These are phyloP conservation scores for Pisolithus albus DNA, from an alignment of 768 basidiomycete species.

Conservation along the genomic window DNA sequence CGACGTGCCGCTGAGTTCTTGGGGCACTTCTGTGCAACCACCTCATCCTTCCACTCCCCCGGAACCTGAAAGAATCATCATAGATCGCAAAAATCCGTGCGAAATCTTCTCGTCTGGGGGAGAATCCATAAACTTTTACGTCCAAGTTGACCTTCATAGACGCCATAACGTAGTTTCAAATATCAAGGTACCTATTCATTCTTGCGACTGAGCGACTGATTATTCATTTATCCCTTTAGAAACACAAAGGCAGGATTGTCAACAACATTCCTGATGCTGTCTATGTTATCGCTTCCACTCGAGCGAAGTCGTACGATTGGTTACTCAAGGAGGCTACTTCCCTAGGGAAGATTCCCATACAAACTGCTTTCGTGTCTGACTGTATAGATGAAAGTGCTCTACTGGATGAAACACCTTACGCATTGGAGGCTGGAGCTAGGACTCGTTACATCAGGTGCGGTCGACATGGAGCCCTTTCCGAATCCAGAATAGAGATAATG, in stretches of 20 bases:
- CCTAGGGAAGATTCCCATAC: constrained; percentile 41
- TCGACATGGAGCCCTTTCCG: constrained; percentile 13
- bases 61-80: constrained; percentile 8
- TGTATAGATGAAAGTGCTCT: constrained; percentile 39
- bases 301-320: constrained; percentile 45
- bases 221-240: constrained; percentile 32
- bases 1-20: constrained; percentile 10
- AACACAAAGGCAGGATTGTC: constrained; percentile 57
- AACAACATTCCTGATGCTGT: constrained; percentile 50
- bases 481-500: constrained; percentile 7
- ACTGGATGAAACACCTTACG: constrained; percentile 40
- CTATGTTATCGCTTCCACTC: constrained; percentile 50
- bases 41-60: constrained; percentile 12
- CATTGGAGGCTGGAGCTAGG: constrained; percentile 29
- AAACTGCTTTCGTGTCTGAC: constrained; percentile 46
- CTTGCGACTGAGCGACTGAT: background rate
- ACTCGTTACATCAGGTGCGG: constrained; percentile 18
- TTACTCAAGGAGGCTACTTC: constrained; percentile 33
- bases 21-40: constrained; percentile 4
- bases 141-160: constrained; percentile 60
- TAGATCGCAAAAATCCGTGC: constrained; percentile 15
- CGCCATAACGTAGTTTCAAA: constrained; percentile 42
- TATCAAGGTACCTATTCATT: constrained; percentile 48
- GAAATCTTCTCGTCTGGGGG: constrained; percentile 39
- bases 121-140: constrained; percentile 50